A percentile compares a stretch with the other conserved stretches of the same genome.
Conservation (phyloP, 148 eudicot species). For the Heliosperma pusillum region DNA sequence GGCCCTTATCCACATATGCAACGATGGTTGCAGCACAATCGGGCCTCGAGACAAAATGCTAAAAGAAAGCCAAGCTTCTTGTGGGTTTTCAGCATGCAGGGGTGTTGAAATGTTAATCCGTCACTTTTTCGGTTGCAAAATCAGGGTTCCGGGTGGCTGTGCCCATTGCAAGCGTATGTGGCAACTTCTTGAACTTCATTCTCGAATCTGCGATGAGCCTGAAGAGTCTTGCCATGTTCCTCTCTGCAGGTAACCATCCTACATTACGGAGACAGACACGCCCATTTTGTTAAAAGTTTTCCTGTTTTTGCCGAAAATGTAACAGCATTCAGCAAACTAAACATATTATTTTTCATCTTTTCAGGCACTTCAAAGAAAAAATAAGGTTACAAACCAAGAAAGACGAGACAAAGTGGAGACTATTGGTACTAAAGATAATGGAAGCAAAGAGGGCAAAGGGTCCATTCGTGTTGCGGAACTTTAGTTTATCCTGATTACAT, state of each 20-base stretch:
- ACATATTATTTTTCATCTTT: no score
- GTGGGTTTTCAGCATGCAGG: conserved; percentile 63
- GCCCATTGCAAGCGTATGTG: conserved; percentile 76
- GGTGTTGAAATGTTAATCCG: conserved; percentile 67
- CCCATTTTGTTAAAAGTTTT: no score
- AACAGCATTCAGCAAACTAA: no score
- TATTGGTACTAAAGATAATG: conserved; percentile 61
- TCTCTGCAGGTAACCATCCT: conserved; percentile 65
- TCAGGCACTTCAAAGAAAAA: conserved; percentile 55
- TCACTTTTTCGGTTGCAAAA: conserved; percentile 63
- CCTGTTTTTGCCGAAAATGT: no score
- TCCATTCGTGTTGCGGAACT: conserved; percentile 29
- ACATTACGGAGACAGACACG: no score
- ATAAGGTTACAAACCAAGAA: conserved; percentile 59
- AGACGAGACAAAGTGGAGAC: conserved; percentile 66
- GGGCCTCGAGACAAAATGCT: conserved; percentile 72
- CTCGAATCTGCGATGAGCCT: conserved; percentile 62
- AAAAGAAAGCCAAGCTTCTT: conserved; percentile 46
- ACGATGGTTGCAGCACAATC: conserved; percentile 73
- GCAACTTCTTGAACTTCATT: conserved; percentile 87
- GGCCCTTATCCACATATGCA: conserved; percentile 76
- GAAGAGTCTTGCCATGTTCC: conserved; percentile 69
- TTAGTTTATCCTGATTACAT: conserved; percentile 11
- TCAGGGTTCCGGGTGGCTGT: conserved; percentile 77
- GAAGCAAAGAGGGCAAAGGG: conserved; percentile 45